phyloP scores from a whole-genome alignment of 352 stramenopile species.

The Phytophthora pistaciae region DNA sequence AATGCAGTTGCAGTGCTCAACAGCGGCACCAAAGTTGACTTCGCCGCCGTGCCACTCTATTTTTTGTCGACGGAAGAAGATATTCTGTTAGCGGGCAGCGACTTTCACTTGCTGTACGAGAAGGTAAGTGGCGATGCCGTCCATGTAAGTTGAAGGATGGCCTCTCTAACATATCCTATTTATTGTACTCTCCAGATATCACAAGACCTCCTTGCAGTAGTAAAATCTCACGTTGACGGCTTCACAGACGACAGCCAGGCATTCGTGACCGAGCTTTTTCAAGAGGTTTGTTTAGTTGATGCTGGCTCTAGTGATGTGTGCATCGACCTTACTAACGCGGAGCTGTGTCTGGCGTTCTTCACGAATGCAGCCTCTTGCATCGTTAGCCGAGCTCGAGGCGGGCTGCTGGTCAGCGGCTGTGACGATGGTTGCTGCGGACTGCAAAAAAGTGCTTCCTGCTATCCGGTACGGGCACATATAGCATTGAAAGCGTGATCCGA shows the following conservation, averaged over 20 bases:
- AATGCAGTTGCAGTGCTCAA: conserved; percentile 56
- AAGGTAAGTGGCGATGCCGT: conserved; percentile 47
- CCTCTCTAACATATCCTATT: not conserved
- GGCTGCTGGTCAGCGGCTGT: conserved; percentile 75
- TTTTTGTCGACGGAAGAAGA: conserved; percentile 70
- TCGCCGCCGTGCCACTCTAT: conserved; percentile 44
- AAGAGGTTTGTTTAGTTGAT: conserved; percentile 36
- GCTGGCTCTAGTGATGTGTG: not conserved
- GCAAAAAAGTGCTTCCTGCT: conserved; percentile 88
- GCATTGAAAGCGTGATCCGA: not conserved
- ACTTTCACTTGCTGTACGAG: conserved; percentile 69
- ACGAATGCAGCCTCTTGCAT: conserved; percentile 46
- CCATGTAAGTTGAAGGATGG: not conserved
- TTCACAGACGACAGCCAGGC: conserved; percentile 54
- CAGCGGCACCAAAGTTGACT: conserved; percentile 58
- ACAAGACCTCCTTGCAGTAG: conserved; percentile 46
- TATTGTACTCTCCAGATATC: conserved; percentile 54
- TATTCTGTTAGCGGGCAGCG: conserved; percentile 71
- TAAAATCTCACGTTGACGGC: conserved; percentile 42
- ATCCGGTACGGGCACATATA: conserved; percentile 54
- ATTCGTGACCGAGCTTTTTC: conserved; percentile 64
- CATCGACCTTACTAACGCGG: not conserved
- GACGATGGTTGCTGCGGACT: conserved; percentile 74
- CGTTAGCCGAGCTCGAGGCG: conserved; percentile 52
- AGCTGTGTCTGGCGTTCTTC: not conserved